These are phyloP conservation scores for Metschnikowia kunwiensis DNA, from an alignment of 805 yeast species.

Conservation along the genomic window DNA sequence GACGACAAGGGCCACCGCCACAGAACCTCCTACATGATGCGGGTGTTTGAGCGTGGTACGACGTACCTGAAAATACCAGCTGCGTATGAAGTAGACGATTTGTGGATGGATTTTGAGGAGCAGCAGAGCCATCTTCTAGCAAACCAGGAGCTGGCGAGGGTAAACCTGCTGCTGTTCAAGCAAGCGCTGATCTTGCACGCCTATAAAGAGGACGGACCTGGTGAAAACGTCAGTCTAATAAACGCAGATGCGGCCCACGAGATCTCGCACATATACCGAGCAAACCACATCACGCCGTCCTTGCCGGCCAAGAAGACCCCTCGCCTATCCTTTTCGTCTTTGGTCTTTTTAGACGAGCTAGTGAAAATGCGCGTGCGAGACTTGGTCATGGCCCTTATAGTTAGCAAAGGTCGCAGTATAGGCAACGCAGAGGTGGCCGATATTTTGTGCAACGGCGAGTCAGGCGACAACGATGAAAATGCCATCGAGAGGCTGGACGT, in stretches of 20 bases:
- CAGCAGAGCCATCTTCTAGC: conserved; percentile 27
- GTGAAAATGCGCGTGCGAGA: conserved; percentile 15
- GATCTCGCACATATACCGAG: conserved; percentile 10
- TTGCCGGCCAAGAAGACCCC: conserved; percentile 1
- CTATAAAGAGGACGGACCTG: background rate
- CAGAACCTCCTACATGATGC: conserved; percentile 1
- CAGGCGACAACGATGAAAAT: background rate
- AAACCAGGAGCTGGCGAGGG: conserved; percentile 17
- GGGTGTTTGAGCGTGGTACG: conserved; percentile 2
- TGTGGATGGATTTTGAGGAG: conserved; percentile 45
- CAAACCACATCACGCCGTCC: conserved; percentile 8
- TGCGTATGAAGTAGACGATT: conserved; percentile 50
- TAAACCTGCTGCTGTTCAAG: too few relatives aligned
- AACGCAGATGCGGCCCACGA: conserved; percentile 1
- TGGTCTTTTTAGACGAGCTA: conserved; percentile 23
- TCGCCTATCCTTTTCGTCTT: conserved; percentile 12
- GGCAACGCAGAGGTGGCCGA: background rate
- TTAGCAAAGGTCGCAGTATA: conserved; percentile 11
- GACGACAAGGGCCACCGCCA: background rate
- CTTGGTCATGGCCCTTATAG: conserved; percentile 16
- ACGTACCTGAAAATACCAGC: conserved; percentile 47
- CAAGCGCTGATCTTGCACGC: background rate
- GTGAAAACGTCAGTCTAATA: conserved; percentile 1
- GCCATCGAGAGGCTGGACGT: conserved; percentile 13
- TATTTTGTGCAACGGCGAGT: background rate